Conservation (phyloP, 83 land plant species). For the Isoetes engelmannii region DNA sequence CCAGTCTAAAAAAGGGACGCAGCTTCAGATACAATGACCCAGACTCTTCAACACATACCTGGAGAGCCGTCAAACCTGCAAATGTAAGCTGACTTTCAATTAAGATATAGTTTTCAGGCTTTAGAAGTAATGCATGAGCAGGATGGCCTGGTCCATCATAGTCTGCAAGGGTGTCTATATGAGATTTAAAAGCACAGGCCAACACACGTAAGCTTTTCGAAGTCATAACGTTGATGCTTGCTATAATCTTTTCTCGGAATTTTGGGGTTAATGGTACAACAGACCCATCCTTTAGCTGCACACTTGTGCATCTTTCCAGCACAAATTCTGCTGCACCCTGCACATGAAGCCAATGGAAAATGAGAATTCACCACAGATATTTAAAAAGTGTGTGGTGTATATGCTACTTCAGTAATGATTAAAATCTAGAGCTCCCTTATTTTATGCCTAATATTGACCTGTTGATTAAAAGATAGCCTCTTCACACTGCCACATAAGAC, state of each 20-base stretch:
- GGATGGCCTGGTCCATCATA: constrained; percentile 28
- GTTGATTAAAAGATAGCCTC: too few species aligned
- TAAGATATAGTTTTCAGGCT: constrained; percentile 21
- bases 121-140: constrained; percentile 20
- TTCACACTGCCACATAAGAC: too few species aligned
- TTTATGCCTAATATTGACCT: too few species aligned
- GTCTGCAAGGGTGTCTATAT: constrained; percentile 20
- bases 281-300: constrained; percentile 31
- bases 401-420: too few species aligned
- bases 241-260: constrained; percentile 18
- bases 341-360: not conserved
- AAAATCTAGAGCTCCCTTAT: too few species aligned
- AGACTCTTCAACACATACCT: constrained; percentile 14
- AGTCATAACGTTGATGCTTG: constrained; percentile 20
- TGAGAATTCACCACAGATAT: not conserved
- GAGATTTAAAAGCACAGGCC: constrained; percentile 28
- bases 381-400: not conserved
- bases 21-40: not conserved
- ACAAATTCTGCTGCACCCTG: constrained; percentile 42
- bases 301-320: constrained; percentile 27
- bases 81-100: constrained; percentile 32
- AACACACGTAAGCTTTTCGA: constrained; percentile 26
- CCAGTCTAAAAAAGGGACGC: not conserved
- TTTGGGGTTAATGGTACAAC: constrained; percentile 20
- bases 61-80: constrained; percentile 29